Base-by-base conservation (phyloP, 164 flowering plant genomes). In the Magnolia changhungtana region DNA sequence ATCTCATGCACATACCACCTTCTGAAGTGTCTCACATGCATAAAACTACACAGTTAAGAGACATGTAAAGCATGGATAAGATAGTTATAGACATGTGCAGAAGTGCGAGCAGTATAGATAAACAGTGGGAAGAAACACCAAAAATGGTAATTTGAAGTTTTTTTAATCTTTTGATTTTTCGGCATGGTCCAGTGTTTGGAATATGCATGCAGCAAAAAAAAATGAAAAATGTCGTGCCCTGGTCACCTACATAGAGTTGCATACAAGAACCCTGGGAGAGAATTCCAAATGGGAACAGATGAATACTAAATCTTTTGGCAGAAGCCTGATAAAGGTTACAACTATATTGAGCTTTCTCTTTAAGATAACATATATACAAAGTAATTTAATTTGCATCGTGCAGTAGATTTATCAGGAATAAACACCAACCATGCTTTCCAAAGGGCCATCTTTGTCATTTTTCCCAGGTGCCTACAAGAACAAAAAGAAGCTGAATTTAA, bases 391-490 rank as follows among this genome's bases (percentile, higher is more conserved):
- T 14, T 45, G 52, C 61, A 71, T 10, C 7, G 8, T 49, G 9
- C 59, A 45, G 63, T 24, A 31, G 20, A 55, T 55, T 6, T 18
- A 61, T 37, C 31, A 50, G 50, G 8, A 45, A 27, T 21, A 83
- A 45, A 64, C 58, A 89, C 96, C 83, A 50, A 94, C 99, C 98
- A 94, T 89, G 89, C 87, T 86, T 80, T 96, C 99, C 66, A 94
- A 87, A 21, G 92, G 90, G 73, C 86, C 76, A 79, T 96, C 99
- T 78, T 94, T 94, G 51, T 96, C 99, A 78, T 73, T 90, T 80
- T 94, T 96, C 68, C 98, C 99, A 20, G 98, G 99, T 74, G 96
- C 96, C 99, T 94, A 82, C 68, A 72, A 74, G 67, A 24, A 79
- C 37, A 75, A n/a, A 74, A 19, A 64, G 71, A 11, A 58, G 55